These are phyloP conservation scores for Panicum hallii DNA, from an alignment of 202 grass and related monocot genomes.

Conservation along the genomic window DNA sequence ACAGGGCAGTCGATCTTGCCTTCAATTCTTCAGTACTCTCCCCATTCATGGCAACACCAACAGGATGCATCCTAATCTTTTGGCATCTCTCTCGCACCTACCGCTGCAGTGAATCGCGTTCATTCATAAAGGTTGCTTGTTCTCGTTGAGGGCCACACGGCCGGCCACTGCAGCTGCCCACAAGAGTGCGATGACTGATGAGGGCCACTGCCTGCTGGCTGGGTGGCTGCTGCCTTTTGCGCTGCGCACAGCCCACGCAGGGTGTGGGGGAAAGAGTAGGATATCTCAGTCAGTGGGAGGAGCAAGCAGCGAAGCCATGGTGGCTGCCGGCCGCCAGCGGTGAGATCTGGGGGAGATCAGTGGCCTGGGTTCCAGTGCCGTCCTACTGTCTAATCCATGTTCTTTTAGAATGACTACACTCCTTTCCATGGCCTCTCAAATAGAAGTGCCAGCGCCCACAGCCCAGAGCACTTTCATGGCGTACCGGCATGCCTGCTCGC, in stretches of 20 bases:
- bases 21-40: conserved; percentile 44
- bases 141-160: not conserved
- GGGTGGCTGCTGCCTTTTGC: conserved; percentile 40
- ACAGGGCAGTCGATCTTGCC: conserved; percentile 9
- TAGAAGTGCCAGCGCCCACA: too few relatives aligned
- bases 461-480: conserved; percentile 27
- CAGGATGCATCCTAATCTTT: conserved; percentile 37
- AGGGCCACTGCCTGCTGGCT: conserved; percentile 31
- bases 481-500: not conserved
- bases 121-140: conserved; percentile 29
- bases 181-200: conserved; percentile 16
- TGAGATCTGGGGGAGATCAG: not conserved
- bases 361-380: conserved; percentile 39
- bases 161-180: not conserved
- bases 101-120: not conserved
- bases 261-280: conserved; percentile 45
- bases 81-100: conserved; percentile 57
- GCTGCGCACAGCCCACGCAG: not conserved
- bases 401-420: conserved; percentile 27
- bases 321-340: conserved; percentile 20
- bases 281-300: conserved; percentile 4
- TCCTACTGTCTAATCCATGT: conserved; percentile 32
- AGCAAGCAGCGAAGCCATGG: conserved; percentile 19
- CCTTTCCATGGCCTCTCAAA: conserved; percentile 54
- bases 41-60: conserved; percentile 9